Evolutionary conservation across 148 eudicot species (phyloP), one percentile per base, ranked within the genome.

Genomic region (Spergularia marina): DNA sequence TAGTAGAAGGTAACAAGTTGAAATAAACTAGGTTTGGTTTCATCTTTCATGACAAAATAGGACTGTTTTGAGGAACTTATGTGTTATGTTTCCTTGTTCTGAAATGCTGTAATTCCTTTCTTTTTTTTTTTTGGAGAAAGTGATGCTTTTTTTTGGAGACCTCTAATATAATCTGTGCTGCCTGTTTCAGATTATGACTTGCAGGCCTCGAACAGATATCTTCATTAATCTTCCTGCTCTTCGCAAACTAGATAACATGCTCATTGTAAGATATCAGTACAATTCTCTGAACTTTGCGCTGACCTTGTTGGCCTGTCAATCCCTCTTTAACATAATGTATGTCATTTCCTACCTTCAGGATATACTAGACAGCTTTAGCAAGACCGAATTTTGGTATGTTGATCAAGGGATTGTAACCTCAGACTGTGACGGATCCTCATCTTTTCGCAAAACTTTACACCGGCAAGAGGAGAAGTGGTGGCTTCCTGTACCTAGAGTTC

Each of bases 391-490:
- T 84, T 95, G 99, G 97, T 95, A 95, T 61, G 92, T 92, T 54
- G 99, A 95, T 79, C 92, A 95, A 83, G 98, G 98, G 30, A 82
- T 95, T 17, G 68, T 82, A 71, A 85, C 91, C 53, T 77, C 90
- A 30, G 94, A 88, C 61, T 87, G 85, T 47, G 91, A 90, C 70
- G 92, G 91, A 7, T 95, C 96, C 67, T 83, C 86, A 77, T 89
- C 97, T 20, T 89, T 87, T 13, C 82, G 86, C 16, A 90, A 90
- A 73, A 74, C 86, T 15, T 77, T 87, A 81, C 94, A 85, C 70
- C 83, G 98, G 40, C 91, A 90, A 78, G 91, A 95, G 75, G 97
- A 89, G 66, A 95, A 92, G 64, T 95, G 98, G 98, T 95, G 98
- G 98, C 86, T 95, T 58, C 98, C 98, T 1, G 98, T 92, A 54